phyloP scores from a whole-genome alignment of 2,329 filamentous ascomycete genomes.

The Xylaria digitata region DNA sequence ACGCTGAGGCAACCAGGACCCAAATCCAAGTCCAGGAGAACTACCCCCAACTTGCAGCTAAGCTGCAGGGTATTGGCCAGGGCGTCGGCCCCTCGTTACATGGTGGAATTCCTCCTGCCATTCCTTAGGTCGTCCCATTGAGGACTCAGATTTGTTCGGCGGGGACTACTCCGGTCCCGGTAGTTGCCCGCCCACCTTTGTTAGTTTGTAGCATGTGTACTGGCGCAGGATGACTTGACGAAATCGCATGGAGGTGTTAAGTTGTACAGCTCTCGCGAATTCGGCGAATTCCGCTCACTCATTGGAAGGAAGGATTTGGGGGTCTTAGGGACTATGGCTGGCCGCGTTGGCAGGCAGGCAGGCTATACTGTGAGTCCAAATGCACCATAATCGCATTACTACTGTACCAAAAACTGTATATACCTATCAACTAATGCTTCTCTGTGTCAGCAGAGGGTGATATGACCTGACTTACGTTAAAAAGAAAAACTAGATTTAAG shows the following conservation, averaged over 20 bases:
- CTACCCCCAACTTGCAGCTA: conserved; percentile 81
- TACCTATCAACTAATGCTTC: conserved; percentile 29
- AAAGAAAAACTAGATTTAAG: conserved; percentile 4
- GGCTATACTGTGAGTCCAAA: conserved; percentile 19
- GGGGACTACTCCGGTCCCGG: background rate
- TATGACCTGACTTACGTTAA: background rate
- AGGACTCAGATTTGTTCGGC: conserved; percentile 1
- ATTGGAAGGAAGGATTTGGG: conserved; percentile 8
- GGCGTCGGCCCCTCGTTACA: conserved; percentile 34
- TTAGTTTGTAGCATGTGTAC: conserved; percentile 21
- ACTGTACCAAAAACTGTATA: conserved; percentile 37
- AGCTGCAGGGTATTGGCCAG: conserved; percentile 68
- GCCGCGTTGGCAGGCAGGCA: conserved; percentile 13
- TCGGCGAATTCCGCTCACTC: conserved; percentile 11
- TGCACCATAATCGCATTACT: conserved; percentile 27
- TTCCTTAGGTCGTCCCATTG: conserved; percentile 45
- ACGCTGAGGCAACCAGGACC: conserved; percentile 95
- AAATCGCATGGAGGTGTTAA: conserved; percentile 9
- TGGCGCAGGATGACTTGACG: conserved; percentile 14
- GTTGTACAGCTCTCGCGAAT: conserved; percentile 17
- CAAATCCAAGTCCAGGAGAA: conserved; percentile 93
- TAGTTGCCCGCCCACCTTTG: background rate
- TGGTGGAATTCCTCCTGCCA: conserved; percentile 18
- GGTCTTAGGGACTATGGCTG: conserved; percentile 6
- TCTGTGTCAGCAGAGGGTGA: conserved; percentile 9